phyloP scores from a whole-genome alignment of 768 basidiomycete genomes.

The Chalciporus chontae region DNA sequence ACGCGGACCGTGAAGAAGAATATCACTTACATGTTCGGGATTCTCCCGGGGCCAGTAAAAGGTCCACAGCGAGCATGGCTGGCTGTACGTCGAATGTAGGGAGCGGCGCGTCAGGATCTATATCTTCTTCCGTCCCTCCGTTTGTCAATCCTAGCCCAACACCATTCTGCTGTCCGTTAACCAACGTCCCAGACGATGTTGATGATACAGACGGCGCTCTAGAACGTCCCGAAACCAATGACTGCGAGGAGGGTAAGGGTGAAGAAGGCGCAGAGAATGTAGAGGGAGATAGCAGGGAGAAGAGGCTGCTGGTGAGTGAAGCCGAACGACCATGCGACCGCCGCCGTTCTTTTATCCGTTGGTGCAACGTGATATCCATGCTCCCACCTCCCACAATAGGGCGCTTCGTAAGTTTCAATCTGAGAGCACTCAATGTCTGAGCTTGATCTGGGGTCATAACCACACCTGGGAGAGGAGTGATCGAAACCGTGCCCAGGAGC shows the following conservation, averaged over 20 bases:
- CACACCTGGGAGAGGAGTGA: slow-evolving; percentile 47
- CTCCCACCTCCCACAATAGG: slow-evolving; percentile 59
- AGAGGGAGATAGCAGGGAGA: slow-evolving; percentile 45
- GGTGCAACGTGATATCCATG: slow-evolving; percentile 65
- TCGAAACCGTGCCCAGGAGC: slow-evolving; percentile 61
- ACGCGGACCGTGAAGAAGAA: neutral
- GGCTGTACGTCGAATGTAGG: slow-evolving; percentile 87
- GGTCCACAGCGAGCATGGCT: slow-evolving; percentile 86
- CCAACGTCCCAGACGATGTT: slow-evolving; percentile 1
- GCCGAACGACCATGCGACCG: slow-evolving; percentile 47
- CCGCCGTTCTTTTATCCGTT: slow-evolving; percentile 20
- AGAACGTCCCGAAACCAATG: slow-evolving; percentile 19
- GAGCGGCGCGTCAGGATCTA: slow-evolving; percentile 63
- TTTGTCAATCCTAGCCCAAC: slow-evolving; percentile 32
- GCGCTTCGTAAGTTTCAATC: slow-evolving; percentile 46
- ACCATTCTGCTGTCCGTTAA: slow-evolving; percentile 13
- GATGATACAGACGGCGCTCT: slow-evolving; percentile 26
- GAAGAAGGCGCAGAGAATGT: slow-evolving; percentile 25
- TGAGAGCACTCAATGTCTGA: slow-evolving; percentile 43
- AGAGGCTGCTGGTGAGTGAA: slow-evolving; percentile 49
- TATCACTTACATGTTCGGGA: slow-evolving; percentile 63
- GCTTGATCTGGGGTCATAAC: slow-evolving; percentile 43
- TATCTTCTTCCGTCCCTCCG: slow-evolving; percentile 37
- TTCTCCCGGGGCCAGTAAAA: slow-evolving; percentile 79
- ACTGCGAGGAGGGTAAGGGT: slow-evolving; percentile 22